Conservation (phyloP, 768 basidiomycete species). For the Tricholoma bakamatsutake region DNA sequence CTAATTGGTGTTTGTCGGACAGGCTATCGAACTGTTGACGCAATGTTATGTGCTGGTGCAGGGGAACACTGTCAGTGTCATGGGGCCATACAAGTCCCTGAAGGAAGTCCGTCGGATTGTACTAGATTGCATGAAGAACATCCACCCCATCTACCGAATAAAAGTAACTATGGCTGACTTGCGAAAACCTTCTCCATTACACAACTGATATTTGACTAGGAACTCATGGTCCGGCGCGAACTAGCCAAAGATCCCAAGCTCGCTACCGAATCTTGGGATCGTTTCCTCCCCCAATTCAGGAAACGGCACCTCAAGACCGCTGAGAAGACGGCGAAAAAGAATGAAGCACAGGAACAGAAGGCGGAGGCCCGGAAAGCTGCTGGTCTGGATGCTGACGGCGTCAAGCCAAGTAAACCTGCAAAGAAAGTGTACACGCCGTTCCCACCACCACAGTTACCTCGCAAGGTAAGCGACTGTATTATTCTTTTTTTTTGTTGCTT, state of each 20-base stretch:
- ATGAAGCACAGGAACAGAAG: constrained; percentile 58
- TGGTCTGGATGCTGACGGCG: constrained; percentile 48
- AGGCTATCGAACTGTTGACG: constrained; percentile 97
- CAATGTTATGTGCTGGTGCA: constrained; percentile 97
- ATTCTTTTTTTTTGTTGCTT: neutral
- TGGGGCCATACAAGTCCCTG: constrained; percentile 92
- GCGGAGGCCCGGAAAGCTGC: constrained; percentile 60
- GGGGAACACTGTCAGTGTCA: constrained; percentile 96
- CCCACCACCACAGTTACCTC: constrained; percentile 89
- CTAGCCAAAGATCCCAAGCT: constrained; percentile 97
- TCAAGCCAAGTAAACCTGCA: constrained; percentile 34
- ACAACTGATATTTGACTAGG: constrained; percentile 39
- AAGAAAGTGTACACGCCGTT: constrained; percentile 99
- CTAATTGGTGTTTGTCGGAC: neutral
- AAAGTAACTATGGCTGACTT: constrained; percentile 48
- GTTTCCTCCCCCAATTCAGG: constrained; percentile 95
- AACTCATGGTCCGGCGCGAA: constrained; percentile 97
- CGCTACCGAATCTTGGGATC: constrained; percentile 91
- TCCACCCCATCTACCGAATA: constrained; percentile 98
- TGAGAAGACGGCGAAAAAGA: constrained; percentile 90
- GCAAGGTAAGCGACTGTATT: constrained; percentile 53
- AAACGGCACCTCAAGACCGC: constrained; percentile 90
- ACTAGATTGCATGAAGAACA: constrained; percentile 99
- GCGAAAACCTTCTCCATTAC: neutral
- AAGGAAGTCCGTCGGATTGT: constrained; percentile 96